These are phyloP conservation scores for Phialophora verrucosa DNA, from an alignment of 2,329 filamentous ascomycete species.

Conservation along the genomic window DNA sequence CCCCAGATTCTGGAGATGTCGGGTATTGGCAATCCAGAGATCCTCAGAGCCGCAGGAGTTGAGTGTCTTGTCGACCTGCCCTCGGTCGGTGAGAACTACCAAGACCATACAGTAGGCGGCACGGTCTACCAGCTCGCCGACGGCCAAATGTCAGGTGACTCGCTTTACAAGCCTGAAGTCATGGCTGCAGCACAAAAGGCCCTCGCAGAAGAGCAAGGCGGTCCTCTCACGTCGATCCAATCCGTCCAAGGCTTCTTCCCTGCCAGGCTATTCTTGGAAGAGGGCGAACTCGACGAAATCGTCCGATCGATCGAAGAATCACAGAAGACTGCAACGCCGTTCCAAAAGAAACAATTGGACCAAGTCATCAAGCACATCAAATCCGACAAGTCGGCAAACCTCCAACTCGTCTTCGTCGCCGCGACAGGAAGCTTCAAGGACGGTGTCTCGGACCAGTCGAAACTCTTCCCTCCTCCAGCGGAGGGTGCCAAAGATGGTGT, in stretches of 20 bases:
- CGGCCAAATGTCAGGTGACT: slow-evolving; percentile 39
- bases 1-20: slow-evolving; percentile 67
- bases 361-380: slow-evolving; percentile 45
- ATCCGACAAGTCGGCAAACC: slow-evolving; percentile 46
- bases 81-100: slow-evolving; percentile 57
- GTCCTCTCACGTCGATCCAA: slow-evolving; percentile 43
- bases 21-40: slow-evolving; percentile 59
- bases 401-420: slow-evolving; percentile 46
- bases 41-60: slow-evolving; percentile 53
- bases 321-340: slow-evolving; percentile 39
- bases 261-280: slow-evolving; percentile 44
- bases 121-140: slow-evolving; percentile 27
- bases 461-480: slow-evolving; percentile 45
- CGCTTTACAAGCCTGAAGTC: slow-evolving; percentile 42
- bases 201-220: slow-evolving; percentile 42
- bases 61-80: slow-evolving; percentile 51
- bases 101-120: slow-evolving; percentile 52
- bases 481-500: slow-evolving; percentile 55
- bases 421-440: slow-evolving; percentile 42
- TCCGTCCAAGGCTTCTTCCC: slow-evolving; percentile 48
- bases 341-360: slow-evolving; percentile 46
- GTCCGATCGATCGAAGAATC: slow-evolving; percentile 43
- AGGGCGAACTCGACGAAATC: slow-evolving; percentile 43
- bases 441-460: slow-evolving; percentile 52
- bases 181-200: slow-evolving; percentile 45